phyloP scores from a whole-genome alignment of 139 green algal species.

The Asterochloris sp. region DNA sequence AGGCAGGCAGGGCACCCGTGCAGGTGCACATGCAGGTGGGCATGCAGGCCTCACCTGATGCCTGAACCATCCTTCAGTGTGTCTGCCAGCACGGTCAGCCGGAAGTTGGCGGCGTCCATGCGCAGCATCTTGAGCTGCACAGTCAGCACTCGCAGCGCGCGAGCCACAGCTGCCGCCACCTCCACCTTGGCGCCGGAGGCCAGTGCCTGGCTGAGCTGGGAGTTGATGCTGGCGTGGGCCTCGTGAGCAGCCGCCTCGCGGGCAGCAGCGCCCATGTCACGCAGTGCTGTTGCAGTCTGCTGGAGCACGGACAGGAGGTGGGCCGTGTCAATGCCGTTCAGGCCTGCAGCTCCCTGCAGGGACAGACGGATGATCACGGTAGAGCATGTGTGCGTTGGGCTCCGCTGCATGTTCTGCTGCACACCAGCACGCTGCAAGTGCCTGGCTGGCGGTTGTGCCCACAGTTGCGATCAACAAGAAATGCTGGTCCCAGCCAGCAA shows the following conservation, averaged over 20 bases:
- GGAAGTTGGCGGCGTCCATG: conserved; percentile 75
- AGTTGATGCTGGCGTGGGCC: conserved; percentile 19
- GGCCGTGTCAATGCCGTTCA: conserved; percentile 21
- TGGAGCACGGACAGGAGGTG: conserved; percentile 31
- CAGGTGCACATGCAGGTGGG: neutral
- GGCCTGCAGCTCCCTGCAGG: neutral
- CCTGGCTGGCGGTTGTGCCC: too few relatives aligned
- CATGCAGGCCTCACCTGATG: conserved; percentile 9
- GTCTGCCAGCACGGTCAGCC: conserved; percentile 42
- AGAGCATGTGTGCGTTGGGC: too few relatives aligned
- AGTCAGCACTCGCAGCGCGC: conserved; percentile 56
- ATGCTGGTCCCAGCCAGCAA: too few relatives aligned
- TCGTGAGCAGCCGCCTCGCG: conserved; percentile 23
- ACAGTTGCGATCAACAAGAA: too few relatives aligned
- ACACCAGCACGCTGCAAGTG: too few relatives aligned
- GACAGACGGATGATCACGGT: too few relatives aligned
- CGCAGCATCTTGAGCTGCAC: conserved; percentile 72
- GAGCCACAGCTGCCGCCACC: conserved; percentile 28
- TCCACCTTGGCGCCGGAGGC: conserved; percentile 5
- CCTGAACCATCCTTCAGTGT: conserved; percentile 25
- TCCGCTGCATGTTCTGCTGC: too few relatives aligned
- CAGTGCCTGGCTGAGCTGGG: conserved; percentile 22
- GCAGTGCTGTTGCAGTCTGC: conserved; percentile 26
- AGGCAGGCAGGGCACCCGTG: too few relatives aligned
- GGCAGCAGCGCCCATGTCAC: conserved; percentile 30